Evolutionary conservation across 768 basidiomycete genomes (phyloP), one percentile per base, ranked within the genome.

Genomic region (Paxillus involutus): DNA sequence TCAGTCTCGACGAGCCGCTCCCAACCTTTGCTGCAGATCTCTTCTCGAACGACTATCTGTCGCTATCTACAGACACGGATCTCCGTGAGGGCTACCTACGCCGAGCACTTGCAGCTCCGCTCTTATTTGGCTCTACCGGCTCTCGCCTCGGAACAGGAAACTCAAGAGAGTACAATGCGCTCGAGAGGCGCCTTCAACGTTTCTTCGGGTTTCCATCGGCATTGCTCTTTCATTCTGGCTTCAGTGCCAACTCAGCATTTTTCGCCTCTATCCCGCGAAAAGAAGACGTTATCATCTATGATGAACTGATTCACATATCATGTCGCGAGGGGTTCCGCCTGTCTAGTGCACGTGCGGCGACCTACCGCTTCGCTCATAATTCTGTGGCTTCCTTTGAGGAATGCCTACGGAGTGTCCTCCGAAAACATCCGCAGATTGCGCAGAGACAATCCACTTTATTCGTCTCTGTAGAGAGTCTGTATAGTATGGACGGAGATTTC

Each of bases 401-500:
- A 36, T 49, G 57, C 53, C 50, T 82, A 30, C 50, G 60, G n/a
- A 10, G 6, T 11, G 43, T 60, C 11, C 60, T 75, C 12, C 58
- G 67, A 30, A 52, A 64, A n/a, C 56, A 61, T 16, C 59, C 59
- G 3, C 55, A 53, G 32, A 59, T 71, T 30, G 51, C 39, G 30
- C 53, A 37, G 1, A 73, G 73, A 0, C 60, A 64, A 29, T 54
- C 55, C 43, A 72, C 59, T 36, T 58, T 83, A 7, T 84, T 81
- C 59, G 58, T 85, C 17, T 73, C 78, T 0, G 68, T 84, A 10
- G 84, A 85, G 68, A 74, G 74, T 10, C 63, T 84, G 14, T 84
- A 85, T 63, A 81, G 80, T 55, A 84, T 85, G 82, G 82, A 84
- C 43, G 84, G 84, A 7, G 79, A 81, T 56, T 71, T 83, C 33